Percentiles rank a stretch among this genome's conserved stretches.
These are phyloP conservation scores for Suillus brevipes DNA, from an alignment of 768 basidiomycete genomes.

Conservation along the genomic window DNA sequence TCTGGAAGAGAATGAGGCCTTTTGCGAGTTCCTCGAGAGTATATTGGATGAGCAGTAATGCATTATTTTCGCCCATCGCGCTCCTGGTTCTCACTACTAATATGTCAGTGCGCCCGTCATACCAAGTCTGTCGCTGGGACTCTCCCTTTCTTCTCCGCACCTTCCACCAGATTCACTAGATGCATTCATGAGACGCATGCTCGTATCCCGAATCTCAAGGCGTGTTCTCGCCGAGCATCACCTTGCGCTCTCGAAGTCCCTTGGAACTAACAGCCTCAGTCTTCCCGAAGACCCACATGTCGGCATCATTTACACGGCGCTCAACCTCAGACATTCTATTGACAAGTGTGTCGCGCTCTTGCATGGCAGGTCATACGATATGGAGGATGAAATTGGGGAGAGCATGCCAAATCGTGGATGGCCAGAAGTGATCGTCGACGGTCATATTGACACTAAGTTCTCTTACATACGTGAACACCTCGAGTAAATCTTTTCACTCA, in stretches of 20 bases:
- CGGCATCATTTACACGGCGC: conserved; percentile 79
- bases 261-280: conserved; percentile 37
- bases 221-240: conserved; percentile 90
- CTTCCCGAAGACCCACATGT: conserved; percentile 58
- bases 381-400: conserved; percentile 39
- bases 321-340: conserved; percentile 70
- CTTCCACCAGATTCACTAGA: conserved; percentile 79
- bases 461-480: conserved; percentile 86
- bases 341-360: conserved; percentile 66
- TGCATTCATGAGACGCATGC: conserved; percentile 88
- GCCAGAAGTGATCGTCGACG: conserved; percentile 73
- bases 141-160: conserved; percentile 82
- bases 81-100: conserved; percentile 1
- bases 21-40: conserved; percentile 68
- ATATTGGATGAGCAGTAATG: conserved; percentile 75
- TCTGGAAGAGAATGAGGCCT: conserved; percentile 72
- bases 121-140: conserved; percentile 77
- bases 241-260: conserved; percentile 70
- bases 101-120: conserved; percentile 66
- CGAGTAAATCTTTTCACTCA: conserved; percentile 50
- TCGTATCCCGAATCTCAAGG: conserved; percentile 85
- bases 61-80: not conserved
- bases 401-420: conserved; percentile 36
- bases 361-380: conserved; percentile 44
- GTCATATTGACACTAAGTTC: conserved; percentile 68